Conservation (phyloP, 2,329 filamentous ascomycete species). For the Coniochaeta sp. region DNA sequence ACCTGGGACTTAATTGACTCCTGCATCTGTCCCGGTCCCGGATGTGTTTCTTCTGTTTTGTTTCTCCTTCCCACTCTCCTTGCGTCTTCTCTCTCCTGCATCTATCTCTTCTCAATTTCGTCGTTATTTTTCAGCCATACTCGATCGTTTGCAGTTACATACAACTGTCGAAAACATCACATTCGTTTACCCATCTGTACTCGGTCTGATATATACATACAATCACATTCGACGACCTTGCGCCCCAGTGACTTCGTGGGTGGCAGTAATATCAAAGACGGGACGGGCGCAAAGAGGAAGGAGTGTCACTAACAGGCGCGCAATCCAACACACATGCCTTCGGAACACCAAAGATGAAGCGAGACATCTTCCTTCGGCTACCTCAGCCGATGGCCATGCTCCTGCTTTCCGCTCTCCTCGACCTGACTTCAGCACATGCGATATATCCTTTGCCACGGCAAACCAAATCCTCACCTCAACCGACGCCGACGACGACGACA, state of each 20-base stretch:
- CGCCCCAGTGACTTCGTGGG: not conserved
- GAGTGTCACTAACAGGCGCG: not conserved
- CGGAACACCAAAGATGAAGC: conserved; percentile 9
- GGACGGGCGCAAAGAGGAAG: not conserved
- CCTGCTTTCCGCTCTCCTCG: conserved; percentile 17
- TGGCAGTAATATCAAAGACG: not conserved
- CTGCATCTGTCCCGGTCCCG: not conserved
- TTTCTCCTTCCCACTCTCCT: conserved; percentile 1
- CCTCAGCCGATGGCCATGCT: conserved; percentile 21
- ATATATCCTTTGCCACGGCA: conserved; percentile 13
- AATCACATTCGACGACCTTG: not conserved
- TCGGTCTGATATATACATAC: not conserved
- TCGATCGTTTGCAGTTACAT: not conserved
- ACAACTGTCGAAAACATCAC: not conserved
- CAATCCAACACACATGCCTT: not conserved
- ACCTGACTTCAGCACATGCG: conserved; percentile 16
- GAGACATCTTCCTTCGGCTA: conserved; percentile 19
- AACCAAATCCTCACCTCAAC: conserved; percentile 8
- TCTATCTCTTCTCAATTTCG: not conserved
- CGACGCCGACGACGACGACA: conserved; percentile 13
- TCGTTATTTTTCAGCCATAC: not conserved
- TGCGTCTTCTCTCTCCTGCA: not conserved
- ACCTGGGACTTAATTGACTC: not conserved
- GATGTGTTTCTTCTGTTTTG: conserved; percentile 1
- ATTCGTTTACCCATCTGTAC: not conserved